Conservation (phyloP, 140 eudicot genomes). For the Flaveria floridana region DNA sequence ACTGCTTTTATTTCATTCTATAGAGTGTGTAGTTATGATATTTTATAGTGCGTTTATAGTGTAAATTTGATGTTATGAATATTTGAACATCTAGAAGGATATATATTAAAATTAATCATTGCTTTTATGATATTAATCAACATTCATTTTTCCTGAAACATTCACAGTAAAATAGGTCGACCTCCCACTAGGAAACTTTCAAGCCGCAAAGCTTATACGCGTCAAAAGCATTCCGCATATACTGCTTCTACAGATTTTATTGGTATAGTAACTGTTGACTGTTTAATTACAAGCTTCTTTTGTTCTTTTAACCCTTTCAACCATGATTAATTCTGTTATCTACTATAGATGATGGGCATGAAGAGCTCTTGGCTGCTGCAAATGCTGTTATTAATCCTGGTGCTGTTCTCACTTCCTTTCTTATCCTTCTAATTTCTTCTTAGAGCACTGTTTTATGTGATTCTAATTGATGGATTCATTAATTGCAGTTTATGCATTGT, state of each 20-base stretch:
- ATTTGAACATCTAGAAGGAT: neutral
- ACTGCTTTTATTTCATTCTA: neutral
- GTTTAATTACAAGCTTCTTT: neutral
- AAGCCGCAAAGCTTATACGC: constrained; percentile 64
- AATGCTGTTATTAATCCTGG: constrained; percentile 63
- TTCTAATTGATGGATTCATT: constrained; percentile 23
- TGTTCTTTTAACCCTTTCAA: constrained; percentile 21
- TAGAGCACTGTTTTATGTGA: neutral
- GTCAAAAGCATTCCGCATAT: constrained; percentile 55
- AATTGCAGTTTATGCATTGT: constrained; percentile 53
- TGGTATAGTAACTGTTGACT: constrained; percentile 41
- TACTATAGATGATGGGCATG: constrained; percentile 75
- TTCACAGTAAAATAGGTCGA: constrained; percentile 59
- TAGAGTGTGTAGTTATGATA: neutral
- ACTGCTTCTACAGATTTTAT: constrained; percentile 60
- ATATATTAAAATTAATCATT: neutral
- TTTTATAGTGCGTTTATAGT: neutral
- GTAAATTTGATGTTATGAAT: constrained; percentile 5
- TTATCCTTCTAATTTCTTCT: constrained; percentile 10
- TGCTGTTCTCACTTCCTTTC: constrained; percentile 32
- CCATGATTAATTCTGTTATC: constrained; percentile 37
- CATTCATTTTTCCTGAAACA: constrained; percentile 25
- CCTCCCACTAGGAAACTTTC: constrained; percentile 72
- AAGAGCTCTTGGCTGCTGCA: constrained; percentile 79
- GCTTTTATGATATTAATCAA: constrained; percentile 6